Evolutionary conservation across 345 rosid genomes (phyloP), one percentile per base, ranked within the genome.

Genomic region (Atalantia buxifolia): DNA sequence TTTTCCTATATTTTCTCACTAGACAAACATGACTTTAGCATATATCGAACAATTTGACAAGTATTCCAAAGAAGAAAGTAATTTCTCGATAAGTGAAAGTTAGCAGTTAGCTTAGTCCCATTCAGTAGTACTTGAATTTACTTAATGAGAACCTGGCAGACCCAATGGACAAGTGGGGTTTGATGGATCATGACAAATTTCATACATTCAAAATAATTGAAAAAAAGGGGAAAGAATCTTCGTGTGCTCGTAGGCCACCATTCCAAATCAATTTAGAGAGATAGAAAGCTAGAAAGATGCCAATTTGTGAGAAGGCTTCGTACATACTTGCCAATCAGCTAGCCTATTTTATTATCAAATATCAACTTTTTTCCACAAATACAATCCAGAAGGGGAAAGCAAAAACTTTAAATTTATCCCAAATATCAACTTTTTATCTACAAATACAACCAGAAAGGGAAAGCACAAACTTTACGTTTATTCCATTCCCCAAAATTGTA

Each of bases 341-440:
- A 21, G 3, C n/a, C 24, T 18, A 9, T 55, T 55, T 5, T 55
- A 21, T 55, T 21, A 55, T 55, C 60, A 21, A 55, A 12, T 45
- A 45, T 45, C 50, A 45, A 45, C 57, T 33, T 57, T 19, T 8
- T 22, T 66, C 28, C 69, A 10, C 50, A 12, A 42, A 42, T 42
- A 42, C 66, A 67, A 72, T 53, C 85, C 81, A 77, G 80, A 82
- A 76, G 38, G 72, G 85, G 82, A 79, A 79, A 76, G 71, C 80
- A 79, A 75, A 76, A 57, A 71, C 35, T 63, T 78, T 30, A 28
- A 75, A 45, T 63, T 28, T 63, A 42, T 74, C 28, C 70, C 28
- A 28, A 55, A 12, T 13, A 45, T 45, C 50, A 13, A 45, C 57
- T 27, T 57, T 19, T 8, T 22, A 67, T 66, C 28, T 64, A 12